phyloP scores from a whole-genome alignment of 2,329 filamentous ascomycete species.

The Nemania sp. region DNA sequence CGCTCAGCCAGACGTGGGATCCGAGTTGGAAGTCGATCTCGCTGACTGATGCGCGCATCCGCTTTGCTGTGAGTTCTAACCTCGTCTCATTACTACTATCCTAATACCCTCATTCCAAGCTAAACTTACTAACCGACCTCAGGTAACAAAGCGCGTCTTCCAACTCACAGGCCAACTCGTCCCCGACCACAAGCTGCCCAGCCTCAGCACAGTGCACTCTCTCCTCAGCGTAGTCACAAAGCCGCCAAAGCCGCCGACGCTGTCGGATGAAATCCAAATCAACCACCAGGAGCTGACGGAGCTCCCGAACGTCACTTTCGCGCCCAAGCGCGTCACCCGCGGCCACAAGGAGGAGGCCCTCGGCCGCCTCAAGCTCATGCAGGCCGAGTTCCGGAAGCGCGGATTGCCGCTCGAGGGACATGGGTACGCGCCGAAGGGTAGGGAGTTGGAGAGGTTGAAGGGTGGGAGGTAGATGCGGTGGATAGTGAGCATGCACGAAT shows the following conservation, averaged over 20 bases:
- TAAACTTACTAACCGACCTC: too few species aligned
- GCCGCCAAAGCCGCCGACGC: conserved; percentile 60
- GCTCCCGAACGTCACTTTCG: conserved; percentile 71
- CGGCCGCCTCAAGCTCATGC: conserved; percentile 80
- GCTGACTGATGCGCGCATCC: conserved; percentile 61
- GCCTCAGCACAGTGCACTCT: conserved; percentile 56
- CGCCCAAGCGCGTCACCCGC: conserved; percentile 65
- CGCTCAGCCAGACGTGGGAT: conserved; percentile 52
- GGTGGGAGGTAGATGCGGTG: conserved; percentile 40
- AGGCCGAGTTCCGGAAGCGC: conserved; percentile 66
- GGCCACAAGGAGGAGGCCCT: conserved; percentile 72
- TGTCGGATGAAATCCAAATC: conserved; percentile 62
- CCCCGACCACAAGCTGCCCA: conserved; percentile 68
- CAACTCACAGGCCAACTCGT: conserved; percentile 80
- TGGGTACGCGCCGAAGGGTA: conserved; percentile 44
- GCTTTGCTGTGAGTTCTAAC: conserved; percentile 69
- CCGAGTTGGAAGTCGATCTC: conserved; percentile 60
- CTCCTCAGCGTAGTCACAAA: conserved; percentile 58
- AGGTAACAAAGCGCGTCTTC: conserved; percentile 81
- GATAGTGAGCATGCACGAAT: neutral
- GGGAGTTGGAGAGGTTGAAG: conserved; percentile 48
- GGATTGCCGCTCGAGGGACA: conserved; percentile 61
- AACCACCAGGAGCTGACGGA: conserved; percentile 42
- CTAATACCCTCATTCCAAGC: too few species aligned
- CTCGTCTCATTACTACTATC: neutral